Percentiles rank a stretch among this genome's conserved stretches.
These are phyloP conservation scores for Saccharomyces hybrid DNA, from an alignment of 1,139 yeast species.

Conservation along the genomic window DNA sequence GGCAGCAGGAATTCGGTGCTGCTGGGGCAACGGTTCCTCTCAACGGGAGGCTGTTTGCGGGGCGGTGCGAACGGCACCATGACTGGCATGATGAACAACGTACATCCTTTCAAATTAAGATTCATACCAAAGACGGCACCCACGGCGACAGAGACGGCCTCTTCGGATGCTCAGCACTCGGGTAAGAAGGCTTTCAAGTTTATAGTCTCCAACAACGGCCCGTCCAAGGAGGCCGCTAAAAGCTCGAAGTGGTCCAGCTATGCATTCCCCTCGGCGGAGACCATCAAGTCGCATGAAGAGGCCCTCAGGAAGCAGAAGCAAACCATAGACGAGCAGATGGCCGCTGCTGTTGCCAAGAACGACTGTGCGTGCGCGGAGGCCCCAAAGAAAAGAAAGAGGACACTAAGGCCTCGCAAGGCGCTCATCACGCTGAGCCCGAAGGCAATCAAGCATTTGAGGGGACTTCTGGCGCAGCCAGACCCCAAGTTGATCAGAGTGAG, in stretches of 20 bases:
- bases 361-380: neutral
- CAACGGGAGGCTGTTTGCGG: neutral
- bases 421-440: conserved; percentile 69
- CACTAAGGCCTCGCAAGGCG: conserved; percentile 78
- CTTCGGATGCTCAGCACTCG: neutral
- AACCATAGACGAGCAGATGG: conserved; percentile 8
- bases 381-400: conserved; percentile 46
- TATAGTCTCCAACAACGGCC: neutral
- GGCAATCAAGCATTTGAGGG: conserved; percentile 65
- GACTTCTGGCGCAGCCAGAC: conserved; percentile 65
- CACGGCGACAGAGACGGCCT: neutral
- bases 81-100: neutral
- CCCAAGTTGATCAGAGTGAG: conserved; percentile 89
- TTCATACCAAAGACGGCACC: conserved; percentile 3
- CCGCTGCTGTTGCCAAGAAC: conserved; percentile 34
- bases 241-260: conserved; percentile 26
- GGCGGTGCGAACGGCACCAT: neutral
- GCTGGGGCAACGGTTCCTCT: neutral
- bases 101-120: conserved; percentile 5
- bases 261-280: conserved; percentile 21
- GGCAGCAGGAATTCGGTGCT: neutral
- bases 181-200: neutral
- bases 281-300: conserved; percentile 12
- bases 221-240: neutral
- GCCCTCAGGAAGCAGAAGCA: conserved; percentile 4